These are phyloP conservation scores for Fusarium sp. DNA, from an alignment of 2,329 filamentous ascomycete genomes.

Conservation along the genomic window DNA sequence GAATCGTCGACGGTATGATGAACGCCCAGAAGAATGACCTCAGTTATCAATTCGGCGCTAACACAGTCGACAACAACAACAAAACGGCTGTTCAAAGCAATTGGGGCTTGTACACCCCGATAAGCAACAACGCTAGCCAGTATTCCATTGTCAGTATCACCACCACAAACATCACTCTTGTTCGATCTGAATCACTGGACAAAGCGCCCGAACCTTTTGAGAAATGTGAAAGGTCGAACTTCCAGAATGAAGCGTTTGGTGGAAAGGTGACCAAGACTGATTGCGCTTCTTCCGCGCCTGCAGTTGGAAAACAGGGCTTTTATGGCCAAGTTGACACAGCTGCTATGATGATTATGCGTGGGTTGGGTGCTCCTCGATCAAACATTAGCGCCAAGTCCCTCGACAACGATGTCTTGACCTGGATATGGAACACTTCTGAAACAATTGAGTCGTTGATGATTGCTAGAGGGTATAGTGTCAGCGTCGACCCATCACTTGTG, in stretches of 20 bases:
- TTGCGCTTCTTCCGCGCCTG: neutral
- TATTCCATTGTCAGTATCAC: constrained; percentile 19
- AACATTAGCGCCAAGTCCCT: constrained; percentile 28
- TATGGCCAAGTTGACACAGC: constrained; percentile 35
- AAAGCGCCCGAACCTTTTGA: constrained; percentile 7
- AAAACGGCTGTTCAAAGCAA: constrained; percentile 4
- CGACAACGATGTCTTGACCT: constrained; percentile 7
- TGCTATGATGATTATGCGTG: constrained; percentile 21
- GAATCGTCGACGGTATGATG: constrained; percentile 23
- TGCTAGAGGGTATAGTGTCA: constrained; percentile 21
- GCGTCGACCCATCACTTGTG: constrained; percentile 23
- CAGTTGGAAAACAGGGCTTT: neutral
- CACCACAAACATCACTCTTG: constrained; percentile 29
- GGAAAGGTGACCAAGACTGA: constrained; percentile 20
- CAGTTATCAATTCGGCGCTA: constrained; percentile 24
- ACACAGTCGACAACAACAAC: neutral
- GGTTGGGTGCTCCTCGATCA: constrained; percentile 18
- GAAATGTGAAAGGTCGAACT: constrained; percentile 8
- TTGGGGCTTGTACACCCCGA: constrained; percentile 4
- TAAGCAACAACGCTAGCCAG: accelerated
- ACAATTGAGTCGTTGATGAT: neutral
- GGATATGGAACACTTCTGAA: neutral
- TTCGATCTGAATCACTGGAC: constrained; percentile 21
- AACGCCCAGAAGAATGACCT: constrained; percentile 1
- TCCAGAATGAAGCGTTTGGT: constrained; percentile 33